phyloP scores from a whole-genome alignment of 176 grass and related monocot species.

The Tuctoria greenei region DNA sequence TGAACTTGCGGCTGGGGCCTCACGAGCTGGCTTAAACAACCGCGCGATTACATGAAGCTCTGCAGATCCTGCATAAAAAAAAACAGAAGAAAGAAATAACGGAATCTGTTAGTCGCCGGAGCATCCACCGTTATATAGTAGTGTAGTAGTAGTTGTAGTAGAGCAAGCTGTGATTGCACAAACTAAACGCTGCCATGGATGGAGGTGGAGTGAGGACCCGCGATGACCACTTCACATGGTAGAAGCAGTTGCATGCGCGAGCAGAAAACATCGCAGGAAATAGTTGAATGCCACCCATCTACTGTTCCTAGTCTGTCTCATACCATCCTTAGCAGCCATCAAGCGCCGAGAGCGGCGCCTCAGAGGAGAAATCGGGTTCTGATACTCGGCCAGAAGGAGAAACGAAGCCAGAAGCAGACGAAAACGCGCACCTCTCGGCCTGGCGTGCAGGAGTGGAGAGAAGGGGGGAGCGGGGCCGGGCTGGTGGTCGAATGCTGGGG shows the following conservation, averaged over 20 bases:
- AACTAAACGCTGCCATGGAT: neutral
- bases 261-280: constrained; percentile 18
- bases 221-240: neutral
- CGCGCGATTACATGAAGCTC: constrained; percentile 20
- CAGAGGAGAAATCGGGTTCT: neutral
- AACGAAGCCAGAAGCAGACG: no score
- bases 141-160: no score
- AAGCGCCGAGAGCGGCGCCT: neutral
- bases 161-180: neutral
- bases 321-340: neutral
- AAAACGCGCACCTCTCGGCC: no score
- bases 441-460: no score
- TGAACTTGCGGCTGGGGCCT: constrained; percentile 13
- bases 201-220: neutral
- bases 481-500: neutral
- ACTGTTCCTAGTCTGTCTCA: no score
- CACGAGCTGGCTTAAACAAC: constrained; percentile 21
- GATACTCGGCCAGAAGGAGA: no score
- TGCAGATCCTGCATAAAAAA: neutral
- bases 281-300: neutral
- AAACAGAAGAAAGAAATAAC: neutral
- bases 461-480: neutral
- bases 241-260: constrained; percentile 32
- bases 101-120: constrained; percentile 25
- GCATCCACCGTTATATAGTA: neutral